Evolutionary conservation across 179 eudicot genomes (phyloP), one percentile per base, ranked within the genome.

Genomic region (Beta macrorhiza): DNA sequence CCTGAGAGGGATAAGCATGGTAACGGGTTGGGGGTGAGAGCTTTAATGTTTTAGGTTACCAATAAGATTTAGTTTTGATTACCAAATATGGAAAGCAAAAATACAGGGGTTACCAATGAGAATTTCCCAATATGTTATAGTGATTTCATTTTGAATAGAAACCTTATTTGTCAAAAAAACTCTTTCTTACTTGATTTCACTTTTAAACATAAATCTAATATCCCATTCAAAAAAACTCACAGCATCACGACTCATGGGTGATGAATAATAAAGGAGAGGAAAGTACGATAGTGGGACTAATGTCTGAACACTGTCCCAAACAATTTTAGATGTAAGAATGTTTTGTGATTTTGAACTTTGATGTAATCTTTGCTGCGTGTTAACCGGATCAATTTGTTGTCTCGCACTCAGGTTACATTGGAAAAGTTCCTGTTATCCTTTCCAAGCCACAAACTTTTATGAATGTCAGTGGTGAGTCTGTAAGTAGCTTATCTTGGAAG

Each of bases 391-490:
- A 42, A 1, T 61, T 81, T 74, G 29, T 81, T 80, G 65, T 32
- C 11, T 56, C 74, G 63, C 19, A 75, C 74, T 65, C 88, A 95
- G 99, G 99, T 63, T 82, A 77, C 62, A 89, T 93, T 84, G 95
- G 98, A 79, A 88, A 90, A 70, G 84, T 87, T 74, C 98, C 99
- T 7, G 88, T 95, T 81, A 84, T 95, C 83, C 95, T 95, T 85
- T 91, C 94, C 77, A 95, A 92, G 88, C 98, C 99, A 14, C 99
- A 93, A 85, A 93, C 99, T 61, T 93, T 86, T 75, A 93, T 95
- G 99, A 95, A 93, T 87, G 89, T 87, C 71, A 93, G 99, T 80
- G 98, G 99, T 90, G 91, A 93, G 91, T 95, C 98, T 85, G 99
- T 95, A 93, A 93, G 97, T 93, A 90, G 80, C 92, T 88, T 67